phyloP scores from a whole-genome alignment of 805 yeast species.

The Candida odintsovae region DNA sequence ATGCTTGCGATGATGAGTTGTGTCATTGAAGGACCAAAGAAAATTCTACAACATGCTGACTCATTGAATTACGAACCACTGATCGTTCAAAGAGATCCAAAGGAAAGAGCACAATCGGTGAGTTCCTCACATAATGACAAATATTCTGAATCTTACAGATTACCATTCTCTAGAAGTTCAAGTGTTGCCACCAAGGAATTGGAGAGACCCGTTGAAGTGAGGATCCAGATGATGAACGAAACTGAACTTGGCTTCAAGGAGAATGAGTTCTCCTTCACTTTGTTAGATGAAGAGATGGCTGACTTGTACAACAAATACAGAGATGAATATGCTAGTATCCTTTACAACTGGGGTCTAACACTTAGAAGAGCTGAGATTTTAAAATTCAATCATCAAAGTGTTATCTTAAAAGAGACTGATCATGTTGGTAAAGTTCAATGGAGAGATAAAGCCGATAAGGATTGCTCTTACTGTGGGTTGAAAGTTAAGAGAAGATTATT shows the following conservation, averaged over 20 bases:
- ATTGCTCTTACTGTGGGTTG: slow-evolving; percentile 64
- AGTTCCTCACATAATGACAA: slow-evolving; percentile 9
- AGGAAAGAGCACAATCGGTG: slow-evolving; percentile 11
- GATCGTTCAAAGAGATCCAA: not conserved
- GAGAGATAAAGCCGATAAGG: slow-evolving; percentile 27
- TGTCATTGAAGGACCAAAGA: slow-evolving; percentile 33
- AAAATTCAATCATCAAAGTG: slow-evolving; percentile 50
- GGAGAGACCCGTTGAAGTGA: slow-evolving; percentile 27
- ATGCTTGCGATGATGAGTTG: slow-evolving; percentile 89
- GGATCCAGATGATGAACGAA: slow-evolving; percentile 41
- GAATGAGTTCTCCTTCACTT: slow-evolving; percentile 31
- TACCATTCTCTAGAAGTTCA: slow-evolving; percentile 22
- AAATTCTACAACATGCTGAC: not conserved
- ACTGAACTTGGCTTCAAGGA: slow-evolving; percentile 31
- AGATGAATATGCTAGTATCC: slow-evolving; percentile 67
- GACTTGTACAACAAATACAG: slow-evolving; percentile 37
- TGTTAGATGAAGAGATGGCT: slow-evolving; percentile 23
- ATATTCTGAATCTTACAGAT: slow-evolving; percentile 19
- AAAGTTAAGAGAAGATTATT: slow-evolving; percentile 55
- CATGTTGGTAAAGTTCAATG: slow-evolving; percentile 23
- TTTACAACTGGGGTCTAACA: slow-evolving; percentile 80
- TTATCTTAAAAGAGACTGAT: slow-evolving; percentile 15
- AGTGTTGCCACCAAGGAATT: slow-evolving; percentile 15
- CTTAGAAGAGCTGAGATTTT: slow-evolving; percentile 73
- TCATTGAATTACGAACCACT: not conserved